phyloP scores from a whole-genome alignment of 306 rosid genomes.

The Carpinus fangiana region DNA sequence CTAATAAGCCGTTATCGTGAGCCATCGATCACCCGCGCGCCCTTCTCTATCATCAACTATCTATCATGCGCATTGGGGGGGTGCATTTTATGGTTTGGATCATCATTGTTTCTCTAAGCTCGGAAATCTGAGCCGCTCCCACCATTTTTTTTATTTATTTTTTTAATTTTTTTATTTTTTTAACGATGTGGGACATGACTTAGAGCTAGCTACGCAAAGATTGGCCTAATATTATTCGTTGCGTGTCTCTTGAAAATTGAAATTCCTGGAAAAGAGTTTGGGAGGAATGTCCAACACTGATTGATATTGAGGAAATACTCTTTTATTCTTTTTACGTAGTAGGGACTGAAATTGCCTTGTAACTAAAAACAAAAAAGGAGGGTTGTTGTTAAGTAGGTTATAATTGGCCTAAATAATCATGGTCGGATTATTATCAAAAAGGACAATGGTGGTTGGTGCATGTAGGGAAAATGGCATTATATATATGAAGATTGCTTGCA shows the following conservation, averaged over 20 bases:
- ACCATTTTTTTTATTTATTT: no score
- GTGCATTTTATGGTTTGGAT: background rate
- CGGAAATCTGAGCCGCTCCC: background rate
- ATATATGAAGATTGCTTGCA: background rate
- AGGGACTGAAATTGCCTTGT: background rate
- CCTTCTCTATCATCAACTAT: background rate
- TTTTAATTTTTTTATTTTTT: no score
- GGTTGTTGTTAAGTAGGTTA: constrained; percentile 16
- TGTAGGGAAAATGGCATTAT: background rate
- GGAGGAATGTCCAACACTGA: background rate
- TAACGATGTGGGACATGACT: no score
- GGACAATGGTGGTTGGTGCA: background rate
- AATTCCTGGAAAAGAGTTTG: background rate
- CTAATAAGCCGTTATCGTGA: constrained; percentile 24
- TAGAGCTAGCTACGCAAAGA: no score
- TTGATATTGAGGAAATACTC: background rate
- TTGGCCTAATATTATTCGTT: no score
- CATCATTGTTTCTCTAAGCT: background rate
- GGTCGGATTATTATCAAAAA: constrained; percentile 13
- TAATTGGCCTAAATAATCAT: constrained; percentile 24
- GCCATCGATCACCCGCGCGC: background rate
- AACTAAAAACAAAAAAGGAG: background rate
- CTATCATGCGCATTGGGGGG: constrained; percentile 4
- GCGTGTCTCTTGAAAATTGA: background rate
- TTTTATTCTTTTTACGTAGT: background rate